Conservation (phyloP, 768 basidiomycete genomes). For the Tulasnella sp. region DNA sequence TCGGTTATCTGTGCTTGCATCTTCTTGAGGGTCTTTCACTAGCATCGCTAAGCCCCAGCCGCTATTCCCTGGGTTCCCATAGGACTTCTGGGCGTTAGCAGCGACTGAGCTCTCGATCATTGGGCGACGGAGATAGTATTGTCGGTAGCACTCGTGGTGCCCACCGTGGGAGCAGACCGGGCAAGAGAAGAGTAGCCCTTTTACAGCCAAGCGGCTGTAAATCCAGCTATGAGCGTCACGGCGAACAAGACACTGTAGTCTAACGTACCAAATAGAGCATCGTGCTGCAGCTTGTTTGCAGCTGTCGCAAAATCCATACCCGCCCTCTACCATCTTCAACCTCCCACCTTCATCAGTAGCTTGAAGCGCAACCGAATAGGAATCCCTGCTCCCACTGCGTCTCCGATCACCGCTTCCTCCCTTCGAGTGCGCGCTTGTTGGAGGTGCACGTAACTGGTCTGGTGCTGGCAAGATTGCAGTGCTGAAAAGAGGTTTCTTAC, state of each 20-base stretch:
- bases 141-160: slow-evolving; percentile 65
- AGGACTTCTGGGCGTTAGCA: neutral
- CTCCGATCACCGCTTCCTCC: neutral
- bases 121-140: slow-evolving; percentile 51
- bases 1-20: neutral
- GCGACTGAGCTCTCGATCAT: slow-evolving; percentile 30
- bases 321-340: slow-evolving; percentile 28
- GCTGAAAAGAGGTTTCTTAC: slow-evolving; percentile 51
- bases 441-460: neutral
- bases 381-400: too few species aligned
- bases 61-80: neutral
- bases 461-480: slow-evolving; percentile 29
- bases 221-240: neutral
- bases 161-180: slow-evolving; percentile 71
- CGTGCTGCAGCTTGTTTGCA: slow-evolving; percentile 40
- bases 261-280: slow-evolving; percentile 66
- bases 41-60: slow-evolving; percentile 10
- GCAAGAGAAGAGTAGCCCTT: slow-evolving; percentile 59
- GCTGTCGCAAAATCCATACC: slow-evolving; percentile 43
- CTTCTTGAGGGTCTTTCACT: neutral
- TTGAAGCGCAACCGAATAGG: neutral
- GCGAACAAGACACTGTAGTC: neutral
- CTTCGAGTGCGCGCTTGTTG: neutral
- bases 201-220: slow-evolving; percentile 64
- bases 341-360: slow-evolving; percentile 4